Percentiles rank a stretch among this genome's conserved stretches.
Conservation (phyloP, 495 filamentous ascomycete genomes). For the Xylaria grammica region DNA sequence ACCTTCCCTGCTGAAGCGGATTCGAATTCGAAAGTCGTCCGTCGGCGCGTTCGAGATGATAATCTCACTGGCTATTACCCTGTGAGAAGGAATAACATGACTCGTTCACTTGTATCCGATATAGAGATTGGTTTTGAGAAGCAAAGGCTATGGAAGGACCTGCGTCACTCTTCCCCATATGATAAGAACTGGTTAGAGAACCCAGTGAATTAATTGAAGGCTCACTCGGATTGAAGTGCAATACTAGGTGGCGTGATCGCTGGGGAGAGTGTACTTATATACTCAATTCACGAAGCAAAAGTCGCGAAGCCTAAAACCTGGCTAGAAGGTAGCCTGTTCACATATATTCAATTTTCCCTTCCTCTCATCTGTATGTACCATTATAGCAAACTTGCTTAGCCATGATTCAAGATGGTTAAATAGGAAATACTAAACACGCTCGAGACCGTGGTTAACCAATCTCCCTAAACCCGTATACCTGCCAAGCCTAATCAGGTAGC, state of each 20-base stretch:
- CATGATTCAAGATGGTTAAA: background rate
- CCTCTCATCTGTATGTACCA: background rate
- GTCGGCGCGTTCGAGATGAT: background rate
- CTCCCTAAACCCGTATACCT: background rate
- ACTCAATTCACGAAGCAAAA: too few species aligned
- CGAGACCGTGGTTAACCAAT: background rate
- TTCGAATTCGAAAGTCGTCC: background rate
- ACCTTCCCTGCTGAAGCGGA: background rate
- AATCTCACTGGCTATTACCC: background rate
- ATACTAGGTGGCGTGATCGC: slow-evolving; percentile 21
- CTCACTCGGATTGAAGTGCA: slow-evolving; percentile 35
- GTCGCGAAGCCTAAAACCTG: background rate
- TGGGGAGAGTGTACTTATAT: background rate
- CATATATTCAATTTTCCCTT: background rate
- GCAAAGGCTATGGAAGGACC: slow-evolving; percentile 12
- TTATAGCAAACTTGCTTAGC: background rate
- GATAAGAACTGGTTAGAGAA: slow-evolving; percentile 35
- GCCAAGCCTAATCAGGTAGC: background rate
- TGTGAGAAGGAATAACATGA: background rate
- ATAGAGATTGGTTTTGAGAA: background rate
- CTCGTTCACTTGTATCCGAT: background rate
- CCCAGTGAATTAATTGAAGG: slow-evolving; percentile 34
- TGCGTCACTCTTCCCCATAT: slow-evolving; percentile 5
- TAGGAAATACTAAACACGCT: background rate
- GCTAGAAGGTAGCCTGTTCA: background rate